phyloP scores from a whole-genome alignment of 163 green algal species.

The Chlorella variabilis region DNA sequence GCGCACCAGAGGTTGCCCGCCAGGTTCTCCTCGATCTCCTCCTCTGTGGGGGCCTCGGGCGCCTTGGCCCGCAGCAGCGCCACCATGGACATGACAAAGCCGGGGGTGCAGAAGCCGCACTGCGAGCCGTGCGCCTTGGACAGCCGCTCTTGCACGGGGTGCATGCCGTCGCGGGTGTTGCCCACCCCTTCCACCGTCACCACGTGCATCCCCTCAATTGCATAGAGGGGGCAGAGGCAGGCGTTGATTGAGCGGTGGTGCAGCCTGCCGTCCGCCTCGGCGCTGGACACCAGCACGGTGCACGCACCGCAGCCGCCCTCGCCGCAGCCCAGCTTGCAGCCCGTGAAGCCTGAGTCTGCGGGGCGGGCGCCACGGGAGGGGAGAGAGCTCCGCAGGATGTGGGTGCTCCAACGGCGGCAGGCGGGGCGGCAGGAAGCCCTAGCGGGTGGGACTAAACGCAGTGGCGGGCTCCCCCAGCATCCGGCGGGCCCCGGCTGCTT shows the following conservation, averaged over 20 bases:
- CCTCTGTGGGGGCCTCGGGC: conserved; percentile 69
- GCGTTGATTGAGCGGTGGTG: conserved; percentile 93
- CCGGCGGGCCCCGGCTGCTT: not conserved
- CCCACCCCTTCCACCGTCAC: conserved; percentile 90
- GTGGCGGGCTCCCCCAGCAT: too few relatives aligned
- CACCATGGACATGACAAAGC: conserved; percentile 99
- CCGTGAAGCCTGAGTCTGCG: conserved; percentile 86
- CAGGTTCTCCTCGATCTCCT: conserved; percentile 94
- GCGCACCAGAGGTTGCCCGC: conserved; percentile 94
- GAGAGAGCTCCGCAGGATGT: too few relatives aligned
- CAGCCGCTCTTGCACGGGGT: conserved; percentile 92
- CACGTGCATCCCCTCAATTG: conserved; percentile 91
- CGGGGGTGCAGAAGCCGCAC: conserved; percentile 99
- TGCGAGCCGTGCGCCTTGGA: conserved; percentile 93
- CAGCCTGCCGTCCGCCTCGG: conserved; percentile 57
- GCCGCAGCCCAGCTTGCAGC: conserved; percentile 96
- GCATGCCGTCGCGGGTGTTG: conserved; percentile 82
- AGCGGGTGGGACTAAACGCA: too few relatives aligned
- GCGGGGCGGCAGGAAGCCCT: too few relatives aligned
- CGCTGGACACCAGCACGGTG: conserved; percentile 93
- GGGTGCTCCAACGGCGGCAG: too few relatives aligned
- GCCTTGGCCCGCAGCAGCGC: conserved; percentile 76
- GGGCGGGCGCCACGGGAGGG: too few relatives aligned
- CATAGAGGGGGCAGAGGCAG: conserved; percentile 95
- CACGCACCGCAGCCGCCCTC: conserved; percentile 97